Conservation (phyloP, 495 filamentous ascomycete genomes). For the Neurospora sp. region DNA sequence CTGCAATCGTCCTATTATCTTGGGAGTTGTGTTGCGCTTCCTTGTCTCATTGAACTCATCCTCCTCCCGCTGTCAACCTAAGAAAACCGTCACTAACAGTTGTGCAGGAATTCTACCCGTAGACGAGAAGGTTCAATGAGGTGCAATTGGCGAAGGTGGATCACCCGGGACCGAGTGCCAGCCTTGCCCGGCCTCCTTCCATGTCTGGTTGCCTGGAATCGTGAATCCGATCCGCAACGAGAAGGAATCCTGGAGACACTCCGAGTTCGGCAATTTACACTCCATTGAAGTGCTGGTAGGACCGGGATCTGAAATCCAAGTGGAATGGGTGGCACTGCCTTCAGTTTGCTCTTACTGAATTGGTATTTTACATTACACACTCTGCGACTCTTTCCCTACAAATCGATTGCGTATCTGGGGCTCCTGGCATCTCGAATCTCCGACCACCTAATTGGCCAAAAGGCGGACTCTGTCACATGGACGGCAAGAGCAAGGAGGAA, state of each 20-base stretch:
- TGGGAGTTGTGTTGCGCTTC: neutral
- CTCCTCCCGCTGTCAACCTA: neutral
- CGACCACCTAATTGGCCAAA: neutral
- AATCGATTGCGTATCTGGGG: neutral
- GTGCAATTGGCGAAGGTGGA: neutral
- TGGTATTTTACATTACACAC: neutral
- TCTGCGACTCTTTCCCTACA: neutral
- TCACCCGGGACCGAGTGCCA: neutral
- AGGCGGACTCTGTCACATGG: neutral
- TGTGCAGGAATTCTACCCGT: neutral
- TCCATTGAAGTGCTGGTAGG: neutral
- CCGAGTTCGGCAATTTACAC: neutral
- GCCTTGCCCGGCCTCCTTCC: neutral
- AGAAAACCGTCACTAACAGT: neutral
- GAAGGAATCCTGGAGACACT: neutral
- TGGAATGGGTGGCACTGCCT: neutral
- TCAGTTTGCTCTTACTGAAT: neutral
- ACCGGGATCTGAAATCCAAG: neutral
- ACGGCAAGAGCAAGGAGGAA: neutral
- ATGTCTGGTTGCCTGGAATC: neutral
- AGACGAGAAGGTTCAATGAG: neutral
- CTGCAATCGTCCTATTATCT: neutral
- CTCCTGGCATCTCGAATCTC: neutral
- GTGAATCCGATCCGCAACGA: neutral
- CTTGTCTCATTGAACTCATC: neutral